These are phyloP conservation scores for Acorus calamus DNA, from an alignment of 106 monocot species.

Conservation along the genomic window DNA sequence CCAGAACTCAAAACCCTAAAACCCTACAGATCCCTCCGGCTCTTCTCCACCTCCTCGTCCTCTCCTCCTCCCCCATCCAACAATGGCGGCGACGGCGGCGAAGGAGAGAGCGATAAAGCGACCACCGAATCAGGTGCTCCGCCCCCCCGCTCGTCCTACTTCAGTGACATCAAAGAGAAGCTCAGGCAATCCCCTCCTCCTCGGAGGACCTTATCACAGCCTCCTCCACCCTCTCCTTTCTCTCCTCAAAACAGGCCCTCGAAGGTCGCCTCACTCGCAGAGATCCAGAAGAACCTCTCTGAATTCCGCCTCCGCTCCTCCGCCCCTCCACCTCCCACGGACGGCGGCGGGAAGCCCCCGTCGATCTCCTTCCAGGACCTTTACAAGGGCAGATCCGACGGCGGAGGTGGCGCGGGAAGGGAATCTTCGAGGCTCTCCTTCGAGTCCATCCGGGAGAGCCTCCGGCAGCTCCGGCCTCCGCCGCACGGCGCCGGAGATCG, in stretches of 20 bases:
- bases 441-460: constrained; percentile 39
- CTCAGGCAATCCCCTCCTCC: constrained; percentile 37
- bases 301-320: constrained; percentile 26
- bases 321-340: constrained; percentile 2
- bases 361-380: constrained; percentile 52
- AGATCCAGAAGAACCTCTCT: constrained; percentile 62
- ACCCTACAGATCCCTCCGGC: constrained; percentile 2
- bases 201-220: constrained; percentile 40
- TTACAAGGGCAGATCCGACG: constrained; percentile 29
- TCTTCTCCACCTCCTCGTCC: constrained; percentile 11
- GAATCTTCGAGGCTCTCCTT: constrained; percentile 1
- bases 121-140: constrained; percentile 1
- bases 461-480: constrained; percentile 23
- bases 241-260: neutral
- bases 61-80: constrained; percentile 12
- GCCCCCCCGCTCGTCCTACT: constrained; percentile 23
- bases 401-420: neutral
- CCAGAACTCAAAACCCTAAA: constrained; percentile 19
- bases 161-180: constrained; percentile 60
- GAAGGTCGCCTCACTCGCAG: constrained; percentile 32
- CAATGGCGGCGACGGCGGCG: neutral
- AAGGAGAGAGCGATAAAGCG: neutral
- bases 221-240: constrained; percentile 18
- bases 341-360: neutral
- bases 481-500: neutral